Percentiles rank a stretch among this genome's conserved stretches.
Conservation (phyloP, 371 early-diverging fungal genomes). For the Blakeslea trispora region DNA sequence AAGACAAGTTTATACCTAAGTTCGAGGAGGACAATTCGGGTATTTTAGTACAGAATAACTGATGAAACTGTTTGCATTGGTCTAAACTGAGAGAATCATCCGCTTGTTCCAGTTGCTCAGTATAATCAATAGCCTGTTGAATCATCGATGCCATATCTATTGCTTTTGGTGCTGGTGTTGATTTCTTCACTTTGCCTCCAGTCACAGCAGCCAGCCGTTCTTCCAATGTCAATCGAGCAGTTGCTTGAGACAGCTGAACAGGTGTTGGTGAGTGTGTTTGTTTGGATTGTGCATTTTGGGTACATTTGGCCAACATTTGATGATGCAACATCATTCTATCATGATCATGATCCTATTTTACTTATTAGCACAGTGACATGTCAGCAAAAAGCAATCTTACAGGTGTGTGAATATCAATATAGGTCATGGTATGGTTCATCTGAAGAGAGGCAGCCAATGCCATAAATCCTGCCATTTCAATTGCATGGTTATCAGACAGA, state of each 20-base stretch:
- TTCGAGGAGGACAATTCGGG: no score
- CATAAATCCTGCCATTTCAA: conserved; percentile 79
- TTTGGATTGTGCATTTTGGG: conserved; percentile 62
- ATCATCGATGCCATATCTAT: background rate
- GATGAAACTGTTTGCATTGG: no score
- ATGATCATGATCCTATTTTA: conserved; percentile 56
- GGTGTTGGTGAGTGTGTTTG: conserved; percentile 8
- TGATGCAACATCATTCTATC: conserved; percentile 68
- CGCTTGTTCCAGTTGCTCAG: background rate
- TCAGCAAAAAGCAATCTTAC: conserved; percentile 31
- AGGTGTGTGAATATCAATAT: conserved; percentile 73
- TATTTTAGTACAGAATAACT: no score
- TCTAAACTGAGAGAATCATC: no score
- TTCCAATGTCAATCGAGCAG: conserved; percentile 39
- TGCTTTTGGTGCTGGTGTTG: conserved; percentile 9
- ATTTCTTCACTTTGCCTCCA: conserved; percentile 7
- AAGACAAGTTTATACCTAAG: no score
- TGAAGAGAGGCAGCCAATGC: conserved; percentile 74
- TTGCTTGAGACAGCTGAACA: conserved; percentile 44
- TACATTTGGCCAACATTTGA: conserved; percentile 69
- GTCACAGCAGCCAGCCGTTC: conserved; percentile 41
- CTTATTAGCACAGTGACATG: no score
- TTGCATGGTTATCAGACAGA: conserved; percentile 69
- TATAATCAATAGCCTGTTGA: background rate
- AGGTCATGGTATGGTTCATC: conserved; percentile 70